A percentile compares a stretch with the other conserved stretches of the same genome.
phyloP scores from a whole-genome alignment of 1,139 yeast species.

The Sugiyamaella pinicola region DNA sequence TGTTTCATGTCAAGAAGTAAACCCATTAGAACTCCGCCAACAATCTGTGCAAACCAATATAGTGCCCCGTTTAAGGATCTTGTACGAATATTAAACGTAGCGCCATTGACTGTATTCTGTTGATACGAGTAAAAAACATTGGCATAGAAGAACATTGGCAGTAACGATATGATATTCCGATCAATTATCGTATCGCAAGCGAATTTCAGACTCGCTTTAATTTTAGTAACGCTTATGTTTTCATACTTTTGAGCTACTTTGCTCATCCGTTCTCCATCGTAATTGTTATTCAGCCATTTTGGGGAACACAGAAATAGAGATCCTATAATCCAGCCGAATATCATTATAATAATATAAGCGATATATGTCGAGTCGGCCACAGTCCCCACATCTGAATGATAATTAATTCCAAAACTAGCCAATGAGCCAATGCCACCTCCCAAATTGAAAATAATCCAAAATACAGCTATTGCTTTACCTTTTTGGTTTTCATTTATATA shows the following conservation, averaged over 20 bases:
- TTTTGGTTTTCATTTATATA: constrained; percentile 58
- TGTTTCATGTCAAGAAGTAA: constrained; percentile 48
- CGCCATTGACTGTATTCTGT: constrained; percentile 57
- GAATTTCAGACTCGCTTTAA: constrained; percentile 19
- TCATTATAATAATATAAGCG: constrained; percentile 33
- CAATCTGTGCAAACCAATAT: constrained; percentile 61
- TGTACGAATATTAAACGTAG: constrained; percentile 56
- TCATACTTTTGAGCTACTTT: constrained; percentile 18
- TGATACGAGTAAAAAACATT: constrained; percentile 66
- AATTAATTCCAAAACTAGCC: constrained; percentile 33
- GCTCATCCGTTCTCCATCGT: constrained; percentile 24
- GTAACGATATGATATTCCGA: constrained; percentile 40
- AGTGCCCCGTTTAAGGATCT: constrained; percentile 61
- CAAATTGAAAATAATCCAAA: constrained; percentile 64
- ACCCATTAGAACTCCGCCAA: constrained; percentile 56
- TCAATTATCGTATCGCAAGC: constrained; percentile 19
- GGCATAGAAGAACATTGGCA: constrained; percentile 63
- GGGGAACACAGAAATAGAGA: constrained; percentile 28
- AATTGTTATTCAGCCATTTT: constrained; percentile 13
- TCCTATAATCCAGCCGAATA: constrained; percentile 31
- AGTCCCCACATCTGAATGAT: constrained; percentile 27
- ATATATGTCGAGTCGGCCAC: constrained; percentile 33
- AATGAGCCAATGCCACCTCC: constrained; percentile 54
- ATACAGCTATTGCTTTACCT: constrained; percentile 57
- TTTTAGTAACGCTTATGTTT: constrained; percentile 10